phyloP scores from a whole-genome alignment of 345 rosid genomes.

The Arabis hirsuta region DNA sequence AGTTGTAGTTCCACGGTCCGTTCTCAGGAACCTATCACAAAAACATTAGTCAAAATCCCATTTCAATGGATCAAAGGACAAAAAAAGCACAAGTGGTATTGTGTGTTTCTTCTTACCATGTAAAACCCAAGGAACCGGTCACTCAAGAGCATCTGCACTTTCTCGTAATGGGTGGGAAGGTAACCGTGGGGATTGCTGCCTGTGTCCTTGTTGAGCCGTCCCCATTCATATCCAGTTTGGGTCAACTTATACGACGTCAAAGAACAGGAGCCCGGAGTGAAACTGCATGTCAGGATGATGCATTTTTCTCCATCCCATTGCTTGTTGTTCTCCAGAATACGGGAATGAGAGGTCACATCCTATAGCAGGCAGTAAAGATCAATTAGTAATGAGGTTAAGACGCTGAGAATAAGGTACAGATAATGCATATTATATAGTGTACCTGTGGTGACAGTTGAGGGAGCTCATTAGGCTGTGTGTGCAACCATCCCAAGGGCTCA shows the following conservation, averaged over 20 bases:
- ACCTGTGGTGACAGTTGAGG: slow-evolving; percentile 98
- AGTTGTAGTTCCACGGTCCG: slow-evolving; percentile 97
- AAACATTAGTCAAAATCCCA: slow-evolving; percentile 3
- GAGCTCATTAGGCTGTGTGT: slow-evolving; percentile 98
- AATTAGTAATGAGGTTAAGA: slow-evolving; percentile 4
- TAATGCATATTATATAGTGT: background rate
- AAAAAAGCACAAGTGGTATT: slow-evolving; percentile 7
- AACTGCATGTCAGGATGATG: slow-evolving; percentile 95
- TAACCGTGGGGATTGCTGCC: slow-evolving; percentile 98
- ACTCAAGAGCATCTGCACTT: slow-evolving; percentile 98
- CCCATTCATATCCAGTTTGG: slow-evolving; percentile 97
- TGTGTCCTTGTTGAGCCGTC: slow-evolving; percentile 89
- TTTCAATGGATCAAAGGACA: slow-evolving; percentile 4
- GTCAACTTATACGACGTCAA: slow-evolving; percentile 93
- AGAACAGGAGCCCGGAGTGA: slow-evolving; percentile 98
- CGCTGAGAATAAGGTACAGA: background rate
- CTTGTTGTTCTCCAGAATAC: slow-evolving; percentile 88
- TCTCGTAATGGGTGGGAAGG: slow-evolving; percentile 95
- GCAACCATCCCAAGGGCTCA: slow-evolving; percentile 99
- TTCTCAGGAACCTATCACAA: slow-evolving; percentile 71
- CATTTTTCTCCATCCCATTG: slow-evolving; percentile 99
- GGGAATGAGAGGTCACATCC: slow-evolving; percentile 91
- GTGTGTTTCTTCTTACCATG: slow-evolving; percentile 62
- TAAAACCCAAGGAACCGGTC: slow-evolving; percentile 96
- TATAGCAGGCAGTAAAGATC: slow-evolving; percentile 31